Conservation (phyloP, 2,329 filamentous ascomycete species). For the Fusarium succisae region DNA sequence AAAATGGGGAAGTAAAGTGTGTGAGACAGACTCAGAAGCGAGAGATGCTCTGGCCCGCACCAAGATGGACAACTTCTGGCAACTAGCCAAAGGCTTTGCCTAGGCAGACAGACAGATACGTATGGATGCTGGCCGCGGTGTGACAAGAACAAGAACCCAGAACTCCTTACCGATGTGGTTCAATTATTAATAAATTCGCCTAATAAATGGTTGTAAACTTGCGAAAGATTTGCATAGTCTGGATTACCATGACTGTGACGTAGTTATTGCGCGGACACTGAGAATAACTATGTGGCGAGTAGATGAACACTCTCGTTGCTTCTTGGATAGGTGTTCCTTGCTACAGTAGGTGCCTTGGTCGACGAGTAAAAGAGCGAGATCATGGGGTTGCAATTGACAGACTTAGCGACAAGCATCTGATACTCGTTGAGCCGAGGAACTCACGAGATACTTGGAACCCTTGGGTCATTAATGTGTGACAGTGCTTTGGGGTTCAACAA, state of each 20-base stretch:
- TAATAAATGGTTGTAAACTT: neutral
- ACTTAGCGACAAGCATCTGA: slow-evolving; percentile 4
- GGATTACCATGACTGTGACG: neutral
- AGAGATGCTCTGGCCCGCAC: slow-evolving; percentile 79
- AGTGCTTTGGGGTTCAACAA: neutral
- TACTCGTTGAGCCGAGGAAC: slow-evolving; percentile 6
- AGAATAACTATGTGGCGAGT: neutral
- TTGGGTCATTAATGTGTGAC: neutral
- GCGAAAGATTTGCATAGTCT: neutral
- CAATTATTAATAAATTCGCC: neutral
- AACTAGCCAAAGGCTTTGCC: slow-evolving; percentile 74
- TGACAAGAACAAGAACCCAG: neutral
- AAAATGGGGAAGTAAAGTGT: slow-evolving; percentile 90
- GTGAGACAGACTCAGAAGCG: slow-evolving; percentile 90
- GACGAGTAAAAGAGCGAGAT: neutral
- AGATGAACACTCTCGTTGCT: neutral
- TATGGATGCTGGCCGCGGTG: neutral
- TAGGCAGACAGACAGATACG: slow-evolving; percentile 7
- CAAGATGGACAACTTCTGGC: slow-evolving; percentile 98
- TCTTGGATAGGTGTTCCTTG: neutral
- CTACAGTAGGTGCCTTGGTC: neutral
- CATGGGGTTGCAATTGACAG: slow-evolving; percentile 2
- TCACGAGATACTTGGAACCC: neutral
- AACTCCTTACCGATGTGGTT: neutral
- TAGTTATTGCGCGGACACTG: neutral